A percentile compares a stretch with the other conserved stretches of the same genome.
Evolutionary conservation across 441 rosid species (phyloP).

Genomic region (Eutrema salsugineum): DNA sequence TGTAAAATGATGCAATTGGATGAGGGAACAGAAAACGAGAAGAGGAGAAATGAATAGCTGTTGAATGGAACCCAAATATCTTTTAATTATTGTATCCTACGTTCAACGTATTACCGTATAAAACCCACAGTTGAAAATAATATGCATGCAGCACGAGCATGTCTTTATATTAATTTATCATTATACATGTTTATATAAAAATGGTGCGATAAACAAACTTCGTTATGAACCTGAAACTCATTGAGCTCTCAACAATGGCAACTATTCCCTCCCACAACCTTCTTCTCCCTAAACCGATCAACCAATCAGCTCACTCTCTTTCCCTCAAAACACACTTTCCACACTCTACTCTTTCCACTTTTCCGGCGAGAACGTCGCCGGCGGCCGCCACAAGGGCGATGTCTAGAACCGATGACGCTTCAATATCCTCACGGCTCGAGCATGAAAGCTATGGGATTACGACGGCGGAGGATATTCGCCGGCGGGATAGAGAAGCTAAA

Average conservation of each 20-base stretch:
- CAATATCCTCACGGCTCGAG: conserved; percentile 32
- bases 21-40: not conserved
- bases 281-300: conserved; percentile 20
- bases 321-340: conserved; percentile 4
- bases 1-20: not conserved
- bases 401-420: conserved; percentile 31
- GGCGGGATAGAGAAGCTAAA: conserved; percentile 13
- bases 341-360: not conserved
- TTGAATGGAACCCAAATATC: not conserved
- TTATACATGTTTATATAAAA: not conserved
- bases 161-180: not conserved
- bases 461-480: conserved; percentile 21
- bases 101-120: not conserved
- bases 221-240: not conserved
- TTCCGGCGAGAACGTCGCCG: conserved; percentile 1
- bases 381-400: conserved; percentile 5
- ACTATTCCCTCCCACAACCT: conserved; percentile 26
- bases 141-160: not conserved
- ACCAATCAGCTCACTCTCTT: not conserved
- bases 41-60: not conserved
- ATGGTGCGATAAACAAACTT: not conserved
- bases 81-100: not conserved
- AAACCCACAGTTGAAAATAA: not conserved
- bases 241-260: conserved; percentile 34
- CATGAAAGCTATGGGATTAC: conserved; percentile 6